Evolutionary conservation across 75 land plant genomes (phyloP).

Genomic region (Sequoiadendron giganteum): DNA sequence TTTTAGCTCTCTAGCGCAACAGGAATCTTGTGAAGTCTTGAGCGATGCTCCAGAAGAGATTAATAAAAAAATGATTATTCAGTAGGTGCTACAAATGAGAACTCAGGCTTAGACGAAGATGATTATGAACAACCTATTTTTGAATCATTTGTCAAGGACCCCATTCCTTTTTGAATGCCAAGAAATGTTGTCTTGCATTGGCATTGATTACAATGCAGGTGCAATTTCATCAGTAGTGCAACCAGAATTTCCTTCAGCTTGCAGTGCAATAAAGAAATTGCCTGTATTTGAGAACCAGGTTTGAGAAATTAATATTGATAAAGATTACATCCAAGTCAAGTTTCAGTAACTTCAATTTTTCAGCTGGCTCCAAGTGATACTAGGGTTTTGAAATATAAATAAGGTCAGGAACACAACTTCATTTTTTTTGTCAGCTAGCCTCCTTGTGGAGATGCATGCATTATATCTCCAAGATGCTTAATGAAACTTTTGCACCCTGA

Average conservation of each 20-base stretch:
- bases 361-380: conserved; percentile 18
- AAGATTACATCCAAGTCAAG: conserved; percentile 42
- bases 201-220: no score
- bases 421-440: conserved; percentile 79
- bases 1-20: background rate
- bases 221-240: conserved; percentile 30
- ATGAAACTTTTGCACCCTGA: conserved; percentile 1
- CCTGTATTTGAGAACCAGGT: conserved; percentile 7
- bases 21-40: conserved; percentile 6
- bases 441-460: conserved; percentile 92
- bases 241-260: conserved; percentile 18
- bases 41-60: conserved; percentile 6
- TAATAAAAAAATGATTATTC: conserved; percentile 1
- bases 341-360: conserved; percentile 18
- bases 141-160: conserved; percentile 6
- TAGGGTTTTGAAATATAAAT: conserved; percentile 33
- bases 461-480: conserved; percentile 20
- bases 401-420: conserved; percentile 53
- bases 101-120: background rate
- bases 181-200: background rate
- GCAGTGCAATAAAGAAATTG: conserved; percentile 10
- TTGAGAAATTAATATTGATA: conserved; percentile 29
- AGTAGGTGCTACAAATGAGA: background rate
- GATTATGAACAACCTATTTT: background rate
- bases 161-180: conserved; percentile 3